A percentile compares a stretch with the other conserved stretches of the same genome.
Conservation (phyloP, 2,329 filamentous ascomycete genomes). For the Endoconidiophora laricicola region DNA sequence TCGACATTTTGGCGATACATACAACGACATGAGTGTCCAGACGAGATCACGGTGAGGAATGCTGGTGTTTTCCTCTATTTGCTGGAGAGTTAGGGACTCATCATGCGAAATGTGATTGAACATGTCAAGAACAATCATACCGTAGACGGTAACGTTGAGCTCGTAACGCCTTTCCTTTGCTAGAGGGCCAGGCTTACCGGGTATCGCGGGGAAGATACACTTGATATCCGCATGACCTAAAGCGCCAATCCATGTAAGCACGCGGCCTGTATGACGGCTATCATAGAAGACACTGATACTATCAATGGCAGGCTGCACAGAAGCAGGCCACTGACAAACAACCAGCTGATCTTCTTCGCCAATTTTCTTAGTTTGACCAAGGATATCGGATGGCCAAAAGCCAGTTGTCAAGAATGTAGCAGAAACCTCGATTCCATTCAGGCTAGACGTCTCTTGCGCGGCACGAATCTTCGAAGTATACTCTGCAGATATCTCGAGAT, state of each 20-base stretch:
- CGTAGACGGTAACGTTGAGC: slow-evolving; percentile 80
- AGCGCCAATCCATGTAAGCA: slow-evolving; percentile 63
- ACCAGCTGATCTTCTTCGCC: slow-evolving; percentile 27
- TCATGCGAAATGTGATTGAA: slow-evolving; percentile 59
- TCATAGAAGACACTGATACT: slow-evolving; percentile 74
- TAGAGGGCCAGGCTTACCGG: slow-evolving; percentile 47
- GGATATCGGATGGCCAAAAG: slow-evolving; percentile 85
- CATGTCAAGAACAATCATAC: slow-evolving; percentile 73
- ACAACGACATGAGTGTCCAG: slow-evolving; percentile 64
- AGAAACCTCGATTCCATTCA: slow-evolving; percentile 49
- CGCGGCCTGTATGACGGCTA: slow-evolving; percentile 70
- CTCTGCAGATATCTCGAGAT: slow-evolving; percentile 62
- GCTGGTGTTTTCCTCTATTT: slow-evolving; percentile 68
- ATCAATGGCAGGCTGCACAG: slow-evolving; percentile 6
- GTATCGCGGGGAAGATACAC: slow-evolving; percentile 56
- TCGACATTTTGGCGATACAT: slow-evolving; percentile 67
- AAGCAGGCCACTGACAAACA: slow-evolving; percentile 16
- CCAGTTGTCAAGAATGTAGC: slow-evolving; percentile 83
- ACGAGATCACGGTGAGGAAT: slow-evolving; percentile 60
- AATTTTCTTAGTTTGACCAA: slow-evolving; percentile 36
- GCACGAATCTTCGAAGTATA: slow-evolving; percentile 33
- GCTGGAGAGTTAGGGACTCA: slow-evolving; percentile 39
- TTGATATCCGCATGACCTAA: slow-evolving; percentile 72
- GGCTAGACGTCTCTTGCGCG: slow-evolving; percentile 22
- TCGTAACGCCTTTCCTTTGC: slow-evolving; percentile 63